A percentile compares a stretch with the other conserved stretches of the same genome.
These are phyloP conservation scores for Penicillium flavigenum DNA, from an alignment of 495 filamentous ascomycete species.

Conservation along the genomic window DNA sequence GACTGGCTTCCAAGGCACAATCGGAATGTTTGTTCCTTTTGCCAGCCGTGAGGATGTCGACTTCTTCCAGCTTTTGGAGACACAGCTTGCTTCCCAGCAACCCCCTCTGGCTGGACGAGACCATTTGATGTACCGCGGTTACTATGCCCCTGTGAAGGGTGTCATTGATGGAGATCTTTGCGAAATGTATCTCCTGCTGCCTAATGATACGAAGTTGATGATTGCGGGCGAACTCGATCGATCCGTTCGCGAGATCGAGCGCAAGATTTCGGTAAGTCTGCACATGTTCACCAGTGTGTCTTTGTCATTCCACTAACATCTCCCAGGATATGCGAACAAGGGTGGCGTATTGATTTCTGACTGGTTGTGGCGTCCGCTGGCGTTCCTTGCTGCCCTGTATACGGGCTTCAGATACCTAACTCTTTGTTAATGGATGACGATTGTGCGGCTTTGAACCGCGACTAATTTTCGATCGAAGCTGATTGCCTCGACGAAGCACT, in stretches of 20 bases:
- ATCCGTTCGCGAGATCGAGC: conserved; percentile 85
- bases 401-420: conserved; percentile 34
- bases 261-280: conserved; percentile 81
- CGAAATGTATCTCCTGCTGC: conserved; percentile 80
- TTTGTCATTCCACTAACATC: conserved; percentile 20
- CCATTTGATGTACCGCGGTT: conserved; percentile 90
- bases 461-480: conserved; percentile 2
- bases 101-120: conserved; percentile 86
- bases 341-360: conserved; percentile 67
- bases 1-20: conserved; percentile 90
- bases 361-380: conserved; percentile 28
- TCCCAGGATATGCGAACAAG: conserved; percentile 82
- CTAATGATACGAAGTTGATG: conserved; percentile 86
- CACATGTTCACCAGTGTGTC: background rate
- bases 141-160: conserved; percentile 96
- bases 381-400: conserved; percentile 18
- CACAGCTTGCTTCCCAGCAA: conserved; percentile 78
- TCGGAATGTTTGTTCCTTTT: conserved; percentile 91
- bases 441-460: conserved; percentile 17
- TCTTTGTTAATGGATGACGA: conserved; percentile 27
- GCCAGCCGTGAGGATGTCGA: conserved; percentile 88
- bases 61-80: conserved; percentile 93
- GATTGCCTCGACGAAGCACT: background rate
- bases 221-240: conserved; percentile 92
- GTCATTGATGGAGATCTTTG: conserved; percentile 98